Percentiles rank a stretch among this genome's conserved stretches.
phyloP scores from a whole-genome alignment of 192 early-diverging fungal genomes.

The Umbelopsis isabellina region DNA sequence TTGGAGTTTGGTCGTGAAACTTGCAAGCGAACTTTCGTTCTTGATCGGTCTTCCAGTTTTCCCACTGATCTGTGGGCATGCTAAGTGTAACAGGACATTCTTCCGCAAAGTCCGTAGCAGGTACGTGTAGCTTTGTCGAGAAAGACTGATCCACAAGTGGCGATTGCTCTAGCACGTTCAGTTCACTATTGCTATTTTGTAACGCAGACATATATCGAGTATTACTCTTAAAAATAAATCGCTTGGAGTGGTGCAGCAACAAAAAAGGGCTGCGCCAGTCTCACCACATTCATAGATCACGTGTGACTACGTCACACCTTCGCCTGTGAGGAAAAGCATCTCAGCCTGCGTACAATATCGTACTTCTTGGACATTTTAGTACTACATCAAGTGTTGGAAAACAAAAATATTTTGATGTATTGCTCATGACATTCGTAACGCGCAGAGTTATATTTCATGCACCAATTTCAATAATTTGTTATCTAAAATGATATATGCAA shows the following conservation, averaged over 20 bases:
- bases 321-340: too few relatives aligned
- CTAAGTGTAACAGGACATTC: constrained; percentile 19
- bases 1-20: constrained; percentile 21
- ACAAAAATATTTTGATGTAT: too few relatives aligned
- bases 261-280: neutral
- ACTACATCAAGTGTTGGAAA: too few relatives aligned
- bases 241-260: constrained; percentile 7
- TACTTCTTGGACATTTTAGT: too few relatives aligned
- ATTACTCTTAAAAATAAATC: constrained; percentile 20
- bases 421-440: too few relatives aligned
- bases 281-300: neutral
- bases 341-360: too few relatives aligned
- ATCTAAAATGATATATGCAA: too few relatives aligned
- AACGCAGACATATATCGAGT: constrained; percentile 21
- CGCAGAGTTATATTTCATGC: too few relatives aligned
- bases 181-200: constrained; percentile 23
- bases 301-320: neutral
- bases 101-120: constrained; percentile 17
- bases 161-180: constrained; percentile 10
- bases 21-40: constrained; percentile 14
- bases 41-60: constrained; percentile 18
- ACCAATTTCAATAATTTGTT: too few relatives aligned
- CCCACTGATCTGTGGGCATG: constrained; percentile 18
- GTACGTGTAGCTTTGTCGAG: constrained; percentile 13
- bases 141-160: constrained; percentile 13